Evolutionary conservation across 805 yeast species (phyloP).

Genomic region (Lipomyces yamadae): DNA sequence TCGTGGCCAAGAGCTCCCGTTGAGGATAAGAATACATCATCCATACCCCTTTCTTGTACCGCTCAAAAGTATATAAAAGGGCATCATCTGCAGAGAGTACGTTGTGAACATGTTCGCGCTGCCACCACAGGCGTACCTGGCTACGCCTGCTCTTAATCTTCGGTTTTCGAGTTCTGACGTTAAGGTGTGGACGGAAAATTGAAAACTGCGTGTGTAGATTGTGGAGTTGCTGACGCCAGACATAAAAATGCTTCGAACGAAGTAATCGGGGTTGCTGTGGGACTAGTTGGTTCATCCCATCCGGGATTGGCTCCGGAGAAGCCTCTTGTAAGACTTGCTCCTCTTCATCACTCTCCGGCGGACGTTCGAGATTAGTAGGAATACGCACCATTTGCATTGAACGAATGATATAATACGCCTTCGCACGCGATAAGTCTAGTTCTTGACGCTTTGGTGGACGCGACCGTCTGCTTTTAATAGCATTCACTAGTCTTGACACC

Average conservation of each 20-base stretch:
- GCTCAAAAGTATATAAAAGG: slow-evolving; percentile 28
- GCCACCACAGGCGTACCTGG: slow-evolving; percentile 28
- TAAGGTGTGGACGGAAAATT: background rate
- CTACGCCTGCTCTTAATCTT: background rate
- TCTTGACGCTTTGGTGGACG: slow-evolving; percentile 21
- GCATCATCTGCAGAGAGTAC: slow-evolving; percentile 18
- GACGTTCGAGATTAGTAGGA: slow-evolving; percentile 29
- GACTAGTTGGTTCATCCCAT: background rate
- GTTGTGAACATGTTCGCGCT: slow-evolving; percentile 30
- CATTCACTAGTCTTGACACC: slow-evolving; percentile 10
- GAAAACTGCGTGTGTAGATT: background rate
- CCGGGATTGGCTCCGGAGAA: background rate
- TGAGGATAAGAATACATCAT: slow-evolving; percentile 29
- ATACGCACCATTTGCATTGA: slow-evolving; percentile 23
- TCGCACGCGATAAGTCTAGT: slow-evolving; percentile 17
- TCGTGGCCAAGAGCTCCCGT: slow-evolving; percentile 29
- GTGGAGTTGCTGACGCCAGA: slow-evolving; percentile 10
- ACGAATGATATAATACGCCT: slow-evolving; percentile 26
- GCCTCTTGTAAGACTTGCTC: slow-evolving; percentile 2
- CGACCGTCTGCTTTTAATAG: slow-evolving; percentile 11
- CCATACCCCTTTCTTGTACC: slow-evolving; percentile 23
- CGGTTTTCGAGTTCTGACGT: background rate
- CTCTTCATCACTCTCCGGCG: background rate
- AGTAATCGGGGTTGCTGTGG: slow-evolving; percentile 17
- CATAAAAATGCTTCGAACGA: slow-evolving; percentile 12